phyloP scores from a whole-genome alignment of 257 asterid genomes.

The Ballota nigra region DNA sequence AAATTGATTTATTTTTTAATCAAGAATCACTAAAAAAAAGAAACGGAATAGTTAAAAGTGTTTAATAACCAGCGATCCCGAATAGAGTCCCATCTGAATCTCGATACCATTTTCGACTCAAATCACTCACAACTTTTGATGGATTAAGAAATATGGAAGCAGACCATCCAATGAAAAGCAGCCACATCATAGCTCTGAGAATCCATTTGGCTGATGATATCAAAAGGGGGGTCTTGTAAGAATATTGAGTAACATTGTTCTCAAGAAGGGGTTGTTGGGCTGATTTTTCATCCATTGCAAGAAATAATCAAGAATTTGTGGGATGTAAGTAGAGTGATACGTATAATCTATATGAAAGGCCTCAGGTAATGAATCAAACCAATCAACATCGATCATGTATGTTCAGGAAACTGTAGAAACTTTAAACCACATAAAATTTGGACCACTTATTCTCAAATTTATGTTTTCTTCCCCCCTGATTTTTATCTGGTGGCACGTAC shows the following conservation, averaged over 20 bases:
- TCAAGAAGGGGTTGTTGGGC: conserved; percentile 48
- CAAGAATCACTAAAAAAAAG: too few relatives aligned
- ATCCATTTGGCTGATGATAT: conserved; percentile 46
- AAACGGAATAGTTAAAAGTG: too few relatives aligned
- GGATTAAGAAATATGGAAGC: conserved; percentile 53
- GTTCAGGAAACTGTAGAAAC: neutral
- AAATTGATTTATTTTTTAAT: neutral
- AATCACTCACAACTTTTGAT: conserved; percentile 12
- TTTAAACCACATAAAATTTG: neutral
- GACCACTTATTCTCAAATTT: neutral
- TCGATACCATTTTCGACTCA: conserved; percentile 15
- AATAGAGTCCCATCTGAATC: conserved; percentile 35
- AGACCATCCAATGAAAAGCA: conserved; percentile 60
- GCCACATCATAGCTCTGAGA: conserved; percentile 54
- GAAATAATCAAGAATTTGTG: neutral
- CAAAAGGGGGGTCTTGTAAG: conserved; percentile 30
- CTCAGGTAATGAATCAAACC: neutral
- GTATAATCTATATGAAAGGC: neutral
- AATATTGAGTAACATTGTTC: neutral
- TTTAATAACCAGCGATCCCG: conserved; percentile 60
- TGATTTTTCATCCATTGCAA: conserved; percentile 56
- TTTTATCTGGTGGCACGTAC: neutral
- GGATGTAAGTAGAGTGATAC: neutral
- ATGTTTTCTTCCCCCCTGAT: too few relatives aligned
- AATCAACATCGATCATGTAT: neutral